Evolutionary conservation across 495 filamentous ascomycete genomes (phyloP).

Genomic region (Aspergillus asperescens): DNA sequence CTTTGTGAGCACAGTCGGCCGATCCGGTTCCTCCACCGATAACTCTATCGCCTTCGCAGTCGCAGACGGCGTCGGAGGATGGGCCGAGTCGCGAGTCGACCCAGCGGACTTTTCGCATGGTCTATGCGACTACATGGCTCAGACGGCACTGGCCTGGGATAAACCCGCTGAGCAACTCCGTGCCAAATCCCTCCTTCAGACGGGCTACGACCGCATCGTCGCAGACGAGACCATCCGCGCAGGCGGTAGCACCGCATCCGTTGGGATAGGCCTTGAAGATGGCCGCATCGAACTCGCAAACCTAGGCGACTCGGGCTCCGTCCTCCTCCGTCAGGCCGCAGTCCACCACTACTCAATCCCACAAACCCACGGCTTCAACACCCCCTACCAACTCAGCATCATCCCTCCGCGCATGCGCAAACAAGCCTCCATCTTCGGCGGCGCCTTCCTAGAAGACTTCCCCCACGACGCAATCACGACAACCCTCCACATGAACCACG

Average conservation of each 20-base stretch:
- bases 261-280: conserved; percentile 64
- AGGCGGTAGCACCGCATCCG: conserved; percentile 84
- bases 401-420: conserved; percentile 73
- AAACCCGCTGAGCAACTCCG: conserved; percentile 42
- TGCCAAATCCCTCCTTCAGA: conserved; percentile 69
- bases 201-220: conserved; percentile 74
- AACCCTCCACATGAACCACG: conserved; percentile 70
- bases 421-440: conserved; percentile 74
- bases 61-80: conserved; percentile 92
- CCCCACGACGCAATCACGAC: conserved; percentile 80
- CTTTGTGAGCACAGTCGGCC: conserved; percentile 72
- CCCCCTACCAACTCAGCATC: conserved; percentile 88
- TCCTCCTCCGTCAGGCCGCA: conserved; percentile 75
- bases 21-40: conserved; percentile 34
- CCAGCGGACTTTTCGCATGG: conserved; percentile 93
- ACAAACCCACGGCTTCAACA: conserved; percentile 97
- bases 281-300: conserved; percentile 84
- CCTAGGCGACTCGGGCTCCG: conserved; percentile 94
- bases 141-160: conserved; percentile 53
- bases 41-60: conserved; percentile 67
- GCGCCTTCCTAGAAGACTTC: conserved; percentile 70
- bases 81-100: conserved; percentile 85
- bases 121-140: conserved; percentile 88
- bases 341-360: conserved; percentile 76
- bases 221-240: conserved; percentile 65